phyloP scores from a whole-genome alignment of 805 yeast species.

The Saturnispora hagleri region DNA sequence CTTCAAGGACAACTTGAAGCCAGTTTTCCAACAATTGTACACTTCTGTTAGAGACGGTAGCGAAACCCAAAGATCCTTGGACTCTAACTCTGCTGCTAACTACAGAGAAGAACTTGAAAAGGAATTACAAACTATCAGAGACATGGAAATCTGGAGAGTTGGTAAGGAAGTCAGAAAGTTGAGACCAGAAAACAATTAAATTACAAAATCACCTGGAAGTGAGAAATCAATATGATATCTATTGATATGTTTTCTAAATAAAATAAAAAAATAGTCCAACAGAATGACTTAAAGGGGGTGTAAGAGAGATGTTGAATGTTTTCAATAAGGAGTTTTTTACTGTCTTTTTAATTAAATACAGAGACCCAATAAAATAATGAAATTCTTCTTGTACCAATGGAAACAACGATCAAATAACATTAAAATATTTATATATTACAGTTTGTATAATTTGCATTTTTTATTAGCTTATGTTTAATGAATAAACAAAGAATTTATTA shows the following conservation, averaged over 20 bases:
- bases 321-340: background rate
- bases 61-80: slow-evolving; percentile 97
- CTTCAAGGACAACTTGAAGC: slow-evolving; percentile 97
- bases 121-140: slow-evolving; percentile 89
- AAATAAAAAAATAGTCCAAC: background rate
- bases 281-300: background rate
- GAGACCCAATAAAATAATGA: background rate
- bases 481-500: slow-evolving; percentile 5
- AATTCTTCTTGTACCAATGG: background rate
- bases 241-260: background rate
- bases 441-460: background rate
- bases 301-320: background rate
- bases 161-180: slow-evolving; percentile 99
- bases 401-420: background rate
- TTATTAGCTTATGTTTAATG: slow-evolving; percentile 7
- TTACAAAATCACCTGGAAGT: slow-evolving; percentile 9
- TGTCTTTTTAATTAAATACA: background rate
- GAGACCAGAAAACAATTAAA: slow-evolving; percentile 96
- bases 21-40: slow-evolving; percentile 94
- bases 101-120: slow-evolving; percentile 93
- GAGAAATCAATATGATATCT: background rate
- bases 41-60: slow-evolving; percentile 91
- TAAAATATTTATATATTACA: background rate
- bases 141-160: slow-evolving; percentile 98
- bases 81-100: slow-evolving; percentile 96